Percentiles rank a stretch among this genome's conserved stretches.
These are phyloP conservation scores for Allium cepa DNA, from an alignment of 106 monocot genomes.

Conservation along the genomic window DNA sequence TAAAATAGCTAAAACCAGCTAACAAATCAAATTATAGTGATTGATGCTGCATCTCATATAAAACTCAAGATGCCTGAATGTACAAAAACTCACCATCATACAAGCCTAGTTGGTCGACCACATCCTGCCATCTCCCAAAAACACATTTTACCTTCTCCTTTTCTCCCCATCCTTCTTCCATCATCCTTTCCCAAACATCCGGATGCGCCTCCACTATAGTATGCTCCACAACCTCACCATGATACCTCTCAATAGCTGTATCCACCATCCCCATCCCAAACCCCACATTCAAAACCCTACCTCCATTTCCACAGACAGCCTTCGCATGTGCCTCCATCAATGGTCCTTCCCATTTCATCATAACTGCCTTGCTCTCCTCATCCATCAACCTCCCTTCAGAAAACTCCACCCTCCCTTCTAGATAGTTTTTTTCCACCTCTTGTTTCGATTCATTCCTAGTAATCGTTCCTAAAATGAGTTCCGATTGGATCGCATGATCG, in stretches of 20 bases:
- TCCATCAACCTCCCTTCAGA: slow-evolving; percentile 74
- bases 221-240: slow-evolving; percentile 47
- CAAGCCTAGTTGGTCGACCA: slow-evolving; percentile 61
- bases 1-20: too few relatives aligned
- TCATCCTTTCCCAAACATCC: slow-evolving; percentile 78
- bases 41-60: too few relatives aligned
- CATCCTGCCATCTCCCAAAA: slow-evolving; percentile 94
- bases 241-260: slow-evolving; percentile 72
- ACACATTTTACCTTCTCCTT: slow-evolving; percentile 89
- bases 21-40: too few relatives aligned
- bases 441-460: slow-evolving; percentile 8
- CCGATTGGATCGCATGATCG: slow-evolving; percentile 63
- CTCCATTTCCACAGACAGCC: slow-evolving; percentile 58
- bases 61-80: too few relatives aligned
- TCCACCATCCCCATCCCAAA: slow-evolving; percentile 98
- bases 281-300: slow-evolving; percentile 64
- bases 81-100: slow-evolving; percentile 67
- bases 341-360: slow-evolving; percentile 97
- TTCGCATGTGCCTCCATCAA: slow-evolving; percentile 95
- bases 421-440: slow-evolving; percentile 19
- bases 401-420: slow-evolving; percentile 64
- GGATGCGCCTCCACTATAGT: slow-evolving; percentile 95
- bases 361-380: slow-evolving; percentile 91
- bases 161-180: slow-evolving; percentile 72
- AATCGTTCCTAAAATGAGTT: slow-evolving; percentile 69